Base-by-base conservation (phyloP, 2,329 filamentous ascomycete species). In the Phaeophleospora eucalypticola region DNA sequence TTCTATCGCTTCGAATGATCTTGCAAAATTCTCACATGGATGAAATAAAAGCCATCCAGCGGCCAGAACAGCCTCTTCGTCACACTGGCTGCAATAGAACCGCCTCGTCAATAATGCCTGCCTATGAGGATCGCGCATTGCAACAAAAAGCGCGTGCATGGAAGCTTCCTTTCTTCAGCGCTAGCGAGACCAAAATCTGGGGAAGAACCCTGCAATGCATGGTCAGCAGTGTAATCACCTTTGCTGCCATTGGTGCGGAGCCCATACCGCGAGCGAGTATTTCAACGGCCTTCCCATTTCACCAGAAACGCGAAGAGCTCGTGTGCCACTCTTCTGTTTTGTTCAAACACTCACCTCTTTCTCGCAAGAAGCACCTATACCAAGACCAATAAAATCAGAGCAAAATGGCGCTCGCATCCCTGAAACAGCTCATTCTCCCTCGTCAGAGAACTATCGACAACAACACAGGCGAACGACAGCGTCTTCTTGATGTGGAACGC, bases 401-500 rank as follows among this genome's bases (percentile, higher is more conserved):
- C 3, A 43, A 16, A 20, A 47, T 47, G 45, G 39, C 39, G 21
- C 24, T 47, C 10, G 33, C 38, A 9, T 47, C 19, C 14, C 32
- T 47, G 33, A 47, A 47, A 35, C 19, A 15, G 9, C 39, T 47
- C 19, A 21, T 47, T 12, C 19, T 43, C 3, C 45, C 45, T 4
- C 27, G 17, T 3, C 7, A 21, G 9, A 18, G 33, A 16, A 29
- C 24, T 6, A 29, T n/a, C n/a, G n/a, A 29, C 7, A 29, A 6
- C 6, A 29, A 38, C 19, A n/a, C 4, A 3, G 16, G 24, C 36
- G 34, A 43, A 32, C 39, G 24, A 8, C 38, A 34, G 16, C 27
- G 7, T 18, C 45, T 42, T 21, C 44, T 36, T 12, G 47, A 46
- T 15, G 35, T 43, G 3, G 47, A 50, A 34, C 43, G 43, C 7